Evolutionary conservation across 768 basidiomycete genomes (phyloP).

Genomic region (Coprinellus micaceus): DNA sequence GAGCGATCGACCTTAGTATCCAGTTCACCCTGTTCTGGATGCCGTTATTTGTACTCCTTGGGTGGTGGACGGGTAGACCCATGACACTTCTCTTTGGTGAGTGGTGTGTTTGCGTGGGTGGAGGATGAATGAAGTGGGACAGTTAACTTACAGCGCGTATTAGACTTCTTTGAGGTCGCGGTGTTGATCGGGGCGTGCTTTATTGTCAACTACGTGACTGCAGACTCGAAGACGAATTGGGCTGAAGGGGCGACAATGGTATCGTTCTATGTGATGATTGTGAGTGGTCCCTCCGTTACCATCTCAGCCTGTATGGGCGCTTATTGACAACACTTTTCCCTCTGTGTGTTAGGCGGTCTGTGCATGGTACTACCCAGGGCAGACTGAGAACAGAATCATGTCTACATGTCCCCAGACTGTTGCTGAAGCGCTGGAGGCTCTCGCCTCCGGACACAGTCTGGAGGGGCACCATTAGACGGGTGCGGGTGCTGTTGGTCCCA

Average conservation of each 20-base stretch:
- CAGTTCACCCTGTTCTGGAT: slow-evolving; percentile 80
- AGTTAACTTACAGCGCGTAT: background rate
- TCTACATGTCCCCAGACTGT: slow-evolving; percentile 9
- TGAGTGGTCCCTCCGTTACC: slow-evolving; percentile 18
- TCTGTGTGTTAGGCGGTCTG: slow-evolving; percentile 63
- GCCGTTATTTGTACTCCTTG: slow-evolving; percentile 65
- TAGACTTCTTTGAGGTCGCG: slow-evolving; percentile 69
- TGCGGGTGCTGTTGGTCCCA: no score
- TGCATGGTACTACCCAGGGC: slow-evolving; percentile 65
- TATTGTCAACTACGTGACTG: slow-evolving; percentile 77
- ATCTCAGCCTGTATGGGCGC: background rate
- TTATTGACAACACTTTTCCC: background rate
- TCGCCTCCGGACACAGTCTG: background rate
- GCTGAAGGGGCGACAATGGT: slow-evolving; percentile 67
- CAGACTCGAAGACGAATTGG: slow-evolving; percentile 79
- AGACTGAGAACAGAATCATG: slow-evolving; percentile 44
- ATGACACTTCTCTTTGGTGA: slow-evolving; percentile 66
- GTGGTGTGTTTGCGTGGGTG: slow-evolving; percentile 10
- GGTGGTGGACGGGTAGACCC: slow-evolving; percentile 63
- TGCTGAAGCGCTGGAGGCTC: background rate
- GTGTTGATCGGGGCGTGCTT: slow-evolving; percentile 65
- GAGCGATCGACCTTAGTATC: slow-evolving; percentile 74
- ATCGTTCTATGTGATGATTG: slow-evolving; percentile 66
- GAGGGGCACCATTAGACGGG: background rate
- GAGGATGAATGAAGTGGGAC: background rate